phyloP scores from a whole-genome alignment of 1,284 basidiomycete genomes.

The Fomitiporia mediterranea region DNA sequence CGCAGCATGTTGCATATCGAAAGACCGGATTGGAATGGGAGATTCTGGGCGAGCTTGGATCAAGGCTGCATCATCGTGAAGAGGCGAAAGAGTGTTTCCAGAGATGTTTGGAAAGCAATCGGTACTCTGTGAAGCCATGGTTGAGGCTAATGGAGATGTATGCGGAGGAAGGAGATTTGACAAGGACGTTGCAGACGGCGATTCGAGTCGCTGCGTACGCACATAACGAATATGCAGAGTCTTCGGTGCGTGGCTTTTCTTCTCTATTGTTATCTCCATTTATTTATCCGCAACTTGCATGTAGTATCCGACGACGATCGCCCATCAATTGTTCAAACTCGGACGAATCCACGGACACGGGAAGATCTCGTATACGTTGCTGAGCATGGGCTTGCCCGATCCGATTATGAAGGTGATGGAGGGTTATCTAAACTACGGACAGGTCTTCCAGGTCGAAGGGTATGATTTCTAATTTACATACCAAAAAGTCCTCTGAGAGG shows the following conservation, averaged over 20 bases:
- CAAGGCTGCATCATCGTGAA: slow-evolving; percentile 92
- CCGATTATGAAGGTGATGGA: slow-evolving; percentile 85
- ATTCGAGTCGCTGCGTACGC: slow-evolving; percentile 93
- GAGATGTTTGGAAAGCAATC: slow-evolving; percentile 81
- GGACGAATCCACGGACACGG: slow-evolving; percentile 92
- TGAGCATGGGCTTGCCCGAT: slow-evolving; percentile 90
- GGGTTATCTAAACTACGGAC: slow-evolving; percentile 77
- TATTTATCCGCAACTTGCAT: background rate
- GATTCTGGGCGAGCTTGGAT: slow-evolving; percentile 92
- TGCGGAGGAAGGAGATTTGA: slow-evolving; percentile 89
- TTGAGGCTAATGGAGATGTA: slow-evolving; percentile 91
- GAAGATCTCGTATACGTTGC: slow-evolving; percentile 90
- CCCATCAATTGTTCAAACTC: slow-evolving; percentile 87
- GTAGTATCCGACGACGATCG: slow-evolving; percentile 90
- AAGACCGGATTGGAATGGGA: slow-evolving; percentile 99
- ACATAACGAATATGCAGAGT: slow-evolving; percentile 78
- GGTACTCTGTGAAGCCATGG: slow-evolving; percentile 92
- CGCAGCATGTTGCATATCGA: slow-evolving; percentile 92
- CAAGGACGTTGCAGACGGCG: slow-evolving; percentile 85
- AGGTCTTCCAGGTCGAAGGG: slow-evolving; percentile 76
- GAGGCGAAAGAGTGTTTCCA: slow-evolving; percentile 98
- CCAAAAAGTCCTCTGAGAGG: too few relatives aligned
- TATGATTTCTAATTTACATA: slow-evolving; percentile 53
- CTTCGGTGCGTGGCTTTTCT: slow-evolving; percentile 52
- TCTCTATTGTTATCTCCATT: slow-evolving; percentile 3